Percentiles rank a stretch among this genome's conserved stretches.
phyloP scores from a whole-genome alignment of 495 filamentous ascomycete species.

The Aspergillus heteromorphus region DNA sequence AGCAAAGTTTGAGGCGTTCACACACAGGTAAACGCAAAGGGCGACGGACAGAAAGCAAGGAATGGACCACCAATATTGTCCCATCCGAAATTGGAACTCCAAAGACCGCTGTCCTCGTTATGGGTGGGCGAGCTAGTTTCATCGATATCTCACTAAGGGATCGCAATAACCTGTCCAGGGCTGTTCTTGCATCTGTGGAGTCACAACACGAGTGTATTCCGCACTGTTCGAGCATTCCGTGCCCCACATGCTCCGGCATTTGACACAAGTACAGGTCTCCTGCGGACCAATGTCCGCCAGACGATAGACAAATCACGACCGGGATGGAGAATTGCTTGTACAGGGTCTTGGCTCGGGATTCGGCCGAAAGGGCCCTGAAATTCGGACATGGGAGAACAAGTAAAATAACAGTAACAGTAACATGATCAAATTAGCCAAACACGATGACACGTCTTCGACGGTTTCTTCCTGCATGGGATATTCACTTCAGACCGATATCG shows the following conservation, averaged over 20 bases:
- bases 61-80: background rate
- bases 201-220: background rate
- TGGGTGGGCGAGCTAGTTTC: background rate
- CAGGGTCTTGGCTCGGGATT: background rate
- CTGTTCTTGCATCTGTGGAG: background rate
- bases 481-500: no score
- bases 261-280: background rate
- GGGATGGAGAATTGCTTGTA: background rate
- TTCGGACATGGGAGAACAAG: background rate
- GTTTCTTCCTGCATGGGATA: no score
- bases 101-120: background rate
- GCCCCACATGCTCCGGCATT: background rate
- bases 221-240: background rate
- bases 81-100: background rate
- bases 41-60: background rate
- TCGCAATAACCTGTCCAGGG: background rate
- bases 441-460: no score
- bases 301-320: background rate
- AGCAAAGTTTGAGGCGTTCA: background rate
- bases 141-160: background rate
- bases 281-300: background rate
- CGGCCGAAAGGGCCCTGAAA: background rate
- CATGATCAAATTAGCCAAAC: no score
- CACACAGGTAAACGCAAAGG: background rate
- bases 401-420: background rate